phyloP scores from a whole-genome alignment of 2,329 filamentous ascomycete species.

The Alternaria sp. region DNA sequence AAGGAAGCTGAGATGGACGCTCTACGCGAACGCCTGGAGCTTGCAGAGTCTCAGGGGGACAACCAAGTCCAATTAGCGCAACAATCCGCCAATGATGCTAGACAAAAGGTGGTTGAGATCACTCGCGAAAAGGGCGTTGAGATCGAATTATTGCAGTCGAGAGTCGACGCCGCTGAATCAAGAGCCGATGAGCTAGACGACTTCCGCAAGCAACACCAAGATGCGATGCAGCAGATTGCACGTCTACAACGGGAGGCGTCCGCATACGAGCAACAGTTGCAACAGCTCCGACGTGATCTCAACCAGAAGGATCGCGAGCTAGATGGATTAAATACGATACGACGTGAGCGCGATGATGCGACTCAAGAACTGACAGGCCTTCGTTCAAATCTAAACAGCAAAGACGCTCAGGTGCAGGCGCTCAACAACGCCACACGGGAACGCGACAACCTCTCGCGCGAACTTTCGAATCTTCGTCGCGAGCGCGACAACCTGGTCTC shows the following conservation, averaged over 20 bases:
- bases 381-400: constrained; percentile 38
- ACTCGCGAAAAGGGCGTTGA: constrained; percentile 51
- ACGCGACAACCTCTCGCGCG: constrained; percentile 36
- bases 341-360: constrained; percentile 45
- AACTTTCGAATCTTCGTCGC: constrained; percentile 42
- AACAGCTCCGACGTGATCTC: constrained; percentile 41
- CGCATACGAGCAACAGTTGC: constrained; percentile 43
- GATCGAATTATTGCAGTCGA: constrained; percentile 46
- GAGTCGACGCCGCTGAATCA: constrained; percentile 47
- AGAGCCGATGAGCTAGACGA: constrained; percentile 49
- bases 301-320: constrained; percentile 43
- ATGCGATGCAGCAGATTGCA: constrained; percentile 46
- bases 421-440: constrained; percentile 42
- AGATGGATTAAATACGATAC: constrained; percentile 34
- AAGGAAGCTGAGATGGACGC: constrained; percentile 53
- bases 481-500: constrained; percentile 38
- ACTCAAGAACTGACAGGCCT: constrained; percentile 43
- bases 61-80: constrained; percentile 52
- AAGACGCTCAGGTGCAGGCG: constrained; percentile 42
- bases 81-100: constrained; percentile 51
- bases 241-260: constrained; percentile 40
- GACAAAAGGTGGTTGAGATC: constrained; percentile 48
- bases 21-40: constrained; percentile 50
- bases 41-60: constrained; percentile 52
- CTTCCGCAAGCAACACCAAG: constrained; percentile 45